These are phyloP conservation scores for Pseudogymnoascus sp. DNA, from an alignment of 2,329 filamentous ascomycete genomes.

Conservation along the genomic window DNA sequence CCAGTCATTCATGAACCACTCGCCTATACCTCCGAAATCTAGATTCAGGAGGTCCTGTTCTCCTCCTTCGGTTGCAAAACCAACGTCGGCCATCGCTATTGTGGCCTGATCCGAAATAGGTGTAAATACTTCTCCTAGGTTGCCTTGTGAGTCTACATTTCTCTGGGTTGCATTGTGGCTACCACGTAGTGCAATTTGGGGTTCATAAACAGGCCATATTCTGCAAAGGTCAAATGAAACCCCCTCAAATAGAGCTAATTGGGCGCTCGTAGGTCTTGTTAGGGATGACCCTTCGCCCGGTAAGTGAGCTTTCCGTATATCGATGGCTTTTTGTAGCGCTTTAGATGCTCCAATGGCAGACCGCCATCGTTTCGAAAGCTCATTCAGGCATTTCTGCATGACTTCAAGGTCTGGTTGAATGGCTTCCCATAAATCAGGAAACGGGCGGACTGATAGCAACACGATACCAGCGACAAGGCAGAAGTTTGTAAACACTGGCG, in stretches of 20 bases:
- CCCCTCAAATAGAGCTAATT: background rate
- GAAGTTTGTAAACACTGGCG: constrained; percentile 36
- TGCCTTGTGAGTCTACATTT: background rate
- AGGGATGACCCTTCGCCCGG: background rate
- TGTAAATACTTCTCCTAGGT: background rate
- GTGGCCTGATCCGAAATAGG: background rate
- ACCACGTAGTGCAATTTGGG: background rate
- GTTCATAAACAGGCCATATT: background rate
- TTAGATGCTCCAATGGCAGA: background rate
- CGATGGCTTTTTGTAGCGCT: background rate
- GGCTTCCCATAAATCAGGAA: background rate
- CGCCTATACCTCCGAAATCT: background rate
- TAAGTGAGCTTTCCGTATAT: background rate
- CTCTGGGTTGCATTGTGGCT: background rate
- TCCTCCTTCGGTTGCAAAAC: background rate
- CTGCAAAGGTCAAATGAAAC: background rate
- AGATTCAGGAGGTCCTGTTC: background rate
- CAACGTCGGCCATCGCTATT: background rate
- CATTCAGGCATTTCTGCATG: background rate
- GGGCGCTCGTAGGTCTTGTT: background rate
- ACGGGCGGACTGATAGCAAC: background rate
- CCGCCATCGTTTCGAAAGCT: background rate
- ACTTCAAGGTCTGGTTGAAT: background rate
- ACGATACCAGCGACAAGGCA: constrained; percentile 28
- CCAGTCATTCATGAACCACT: background rate